A percentile compares a stretch with the other conserved stretches of the same genome.
phyloP scores from a whole-genome alignment of 1,139 yeast genomes.

The Lodderomyces elongisporus region DNA sequence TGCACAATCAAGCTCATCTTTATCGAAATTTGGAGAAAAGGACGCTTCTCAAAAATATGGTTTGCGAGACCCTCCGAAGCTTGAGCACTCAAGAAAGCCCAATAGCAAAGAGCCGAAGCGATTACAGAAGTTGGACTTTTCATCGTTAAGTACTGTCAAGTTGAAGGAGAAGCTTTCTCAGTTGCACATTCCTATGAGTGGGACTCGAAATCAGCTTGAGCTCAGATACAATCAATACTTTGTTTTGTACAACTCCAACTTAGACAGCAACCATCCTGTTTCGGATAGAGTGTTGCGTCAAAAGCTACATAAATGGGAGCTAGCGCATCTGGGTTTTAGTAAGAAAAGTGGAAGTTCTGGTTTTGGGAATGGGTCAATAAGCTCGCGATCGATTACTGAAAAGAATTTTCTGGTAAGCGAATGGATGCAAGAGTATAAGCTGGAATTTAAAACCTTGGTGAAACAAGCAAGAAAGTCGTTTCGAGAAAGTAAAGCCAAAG shows the following conservation, averaged over 20 bases:
- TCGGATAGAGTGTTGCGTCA: conserved; percentile 50
- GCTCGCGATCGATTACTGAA: conserved; percentile 29
- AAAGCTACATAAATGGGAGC: conserved; percentile 68
- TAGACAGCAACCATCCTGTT: conserved; percentile 70
- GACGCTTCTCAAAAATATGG: conserved; percentile 11
- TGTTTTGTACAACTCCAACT: conserved; percentile 75
- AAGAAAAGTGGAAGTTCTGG: conserved; percentile 18
- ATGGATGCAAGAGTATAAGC: conserved; percentile 48
- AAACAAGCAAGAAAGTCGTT: conserved; percentile 42
- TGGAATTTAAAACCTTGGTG: conserved; percentile 50
- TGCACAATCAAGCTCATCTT: conserved; percentile 1
- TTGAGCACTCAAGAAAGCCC: conserved; percentile 24
- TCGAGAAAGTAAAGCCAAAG: neutral
- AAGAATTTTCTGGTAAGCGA: conserved; percentile 37
- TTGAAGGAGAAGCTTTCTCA: conserved; percentile 56
- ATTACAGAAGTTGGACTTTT: conserved; percentile 59
- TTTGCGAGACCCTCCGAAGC: conserved; percentile 30
- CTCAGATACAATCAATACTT: conserved; percentile 74
- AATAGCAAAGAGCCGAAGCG: conserved; percentile 19
- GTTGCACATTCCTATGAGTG: conserved; percentile 54
- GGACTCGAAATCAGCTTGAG: conserved; percentile 62
- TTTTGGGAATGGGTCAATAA: conserved; percentile 15
- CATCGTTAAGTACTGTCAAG: conserved; percentile 55
- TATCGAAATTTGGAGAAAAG: too few species aligned
- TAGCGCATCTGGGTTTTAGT: conserved; percentile 34